Evolutionary conservation across 2,329 filamentous ascomycete species (phyloP).

Genomic region (Botrytis cinerea): DNA sequence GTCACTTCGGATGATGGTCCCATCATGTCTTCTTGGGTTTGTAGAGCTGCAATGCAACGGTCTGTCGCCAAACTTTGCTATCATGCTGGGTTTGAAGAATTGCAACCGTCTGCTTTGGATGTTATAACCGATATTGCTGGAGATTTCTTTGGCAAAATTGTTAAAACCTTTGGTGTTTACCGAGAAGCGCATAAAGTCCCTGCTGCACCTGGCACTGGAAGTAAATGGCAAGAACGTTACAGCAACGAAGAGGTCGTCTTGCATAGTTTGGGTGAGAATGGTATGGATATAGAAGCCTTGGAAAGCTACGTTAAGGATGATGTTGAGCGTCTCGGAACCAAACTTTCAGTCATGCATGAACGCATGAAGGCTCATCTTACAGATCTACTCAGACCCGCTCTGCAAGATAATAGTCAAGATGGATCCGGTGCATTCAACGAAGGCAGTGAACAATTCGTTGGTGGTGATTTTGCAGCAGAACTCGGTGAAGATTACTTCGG

Average conservation of each 20-base stretch:
- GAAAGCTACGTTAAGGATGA: constrained; percentile 92
- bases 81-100: constrained; percentile 93
- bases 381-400: constrained; percentile 88
- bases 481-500: constrained; percentile 99
- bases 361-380: constrained; percentile 90
- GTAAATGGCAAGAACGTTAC: constrained; percentile 65
- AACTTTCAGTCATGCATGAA: constrained; percentile 83
- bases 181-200: constrained; percentile 78
- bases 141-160: constrained; percentile 86
- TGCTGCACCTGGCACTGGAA: constrained; percentile 44
- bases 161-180: constrained; percentile 77
- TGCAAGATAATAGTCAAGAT: constrained; percentile 77
- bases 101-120: constrained; percentile 91
- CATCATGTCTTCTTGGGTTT: constrained; percentile 80
- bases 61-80: constrained; percentile 95
- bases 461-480: constrained; percentile 95
- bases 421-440: constrained; percentile 92
- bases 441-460: constrained; percentile 94
- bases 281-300: constrained; percentile 76
- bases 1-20: constrained; percentile 87
- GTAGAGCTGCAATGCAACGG: constrained; percentile 80
- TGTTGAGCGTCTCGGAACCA: constrained; percentile 79
- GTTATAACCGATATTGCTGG: constrained; percentile 84
- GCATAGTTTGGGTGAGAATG: constrained; percentile 82
- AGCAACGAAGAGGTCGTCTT: constrained; percentile 83